Base-by-base conservation (phyloP, 1,284 basidiomycete species). In the Ustilago tritici region DNA sequence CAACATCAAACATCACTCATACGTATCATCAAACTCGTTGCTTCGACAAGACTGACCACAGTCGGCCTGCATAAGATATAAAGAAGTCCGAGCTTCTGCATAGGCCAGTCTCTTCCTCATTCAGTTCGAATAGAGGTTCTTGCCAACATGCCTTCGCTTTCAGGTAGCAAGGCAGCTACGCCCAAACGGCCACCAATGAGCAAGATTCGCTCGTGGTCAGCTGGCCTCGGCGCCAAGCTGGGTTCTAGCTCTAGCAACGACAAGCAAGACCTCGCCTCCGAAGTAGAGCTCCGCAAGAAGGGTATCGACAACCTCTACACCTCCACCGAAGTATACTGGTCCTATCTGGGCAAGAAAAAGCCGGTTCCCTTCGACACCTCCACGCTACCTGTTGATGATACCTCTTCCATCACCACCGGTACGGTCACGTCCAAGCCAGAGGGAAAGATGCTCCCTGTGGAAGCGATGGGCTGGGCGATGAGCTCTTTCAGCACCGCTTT, bases 261-360 rank as follows among this genome's bases (percentile, higher is more conserved):
- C 41, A 60, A 66, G 56, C 65, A 77, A 19, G 76, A 78, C 28
- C 52, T 78, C 56, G 47, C 60, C 56, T 40, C 40, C 41, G 65
- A 79, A 47, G 58, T 75, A 40, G 78, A 77, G 31, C 62, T 58
- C n/a, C 70, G 74, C 47, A 68, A 65, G 14, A 68, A 67, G 36
- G 74, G 70, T 35, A 74, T 71, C 61, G 60, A 72, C 15, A 46
- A 53, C 14, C 67, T 79, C 36, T 77, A 79, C 53, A 43, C 61
- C 3, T 70, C 70, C n/a, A 76, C 75, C 47, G 74, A 79, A 55
- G 70, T 68, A 9, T 76, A 74, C 41, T 77, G 78, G 74, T 70
- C 69, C 28, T 73, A 71, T 46, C 56, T 77, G 7, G 71, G 66
- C 46, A 76, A 77, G 57, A 77, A 72, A 61, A 80, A 80, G 58